A percentile compares a stretch with the other conserved stretches of the same genome.
Conservation (phyloP, 306 rosid genomes). For the Medicago lupulina region DNA sequence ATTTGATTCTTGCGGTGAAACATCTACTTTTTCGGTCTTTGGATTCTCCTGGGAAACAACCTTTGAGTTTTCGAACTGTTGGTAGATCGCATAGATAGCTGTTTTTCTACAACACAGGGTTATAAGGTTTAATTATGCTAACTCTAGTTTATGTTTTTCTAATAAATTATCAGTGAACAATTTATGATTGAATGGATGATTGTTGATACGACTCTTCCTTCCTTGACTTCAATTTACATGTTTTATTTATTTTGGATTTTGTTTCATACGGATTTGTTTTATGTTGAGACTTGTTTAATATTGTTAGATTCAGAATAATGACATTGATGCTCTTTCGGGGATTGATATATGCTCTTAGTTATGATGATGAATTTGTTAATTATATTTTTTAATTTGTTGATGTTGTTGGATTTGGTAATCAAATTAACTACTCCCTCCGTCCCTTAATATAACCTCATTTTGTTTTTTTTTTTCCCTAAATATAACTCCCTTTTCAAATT, state of each 20-base stretch:
- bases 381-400: too few species aligned
- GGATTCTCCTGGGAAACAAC: constrained; percentile 52
- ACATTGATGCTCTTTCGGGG: too few species aligned
- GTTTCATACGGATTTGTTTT: too few species aligned
- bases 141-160: not conserved
- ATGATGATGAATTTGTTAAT: too few species aligned
- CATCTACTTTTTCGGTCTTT: constrained; percentile 66
- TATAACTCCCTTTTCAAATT: too few species aligned
- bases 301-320: too few species aligned
- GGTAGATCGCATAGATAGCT: constrained; percentile 53
- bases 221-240: constrained; percentile 43
- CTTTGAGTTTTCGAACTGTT: constrained; percentile 18
- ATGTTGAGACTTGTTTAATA: too few species aligned
- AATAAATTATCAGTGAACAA: not conserved
- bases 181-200: constrained; percentile 37
- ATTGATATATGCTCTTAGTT: too few species aligned
- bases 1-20: constrained; percentile 66
- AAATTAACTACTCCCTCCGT: too few species aligned
- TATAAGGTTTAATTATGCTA: not conserved
- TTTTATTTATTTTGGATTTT: not conserved
- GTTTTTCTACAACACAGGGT: constrained; percentile 44
- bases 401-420: too few species aligned
- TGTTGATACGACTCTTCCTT: not conserved
- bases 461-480: too few species aligned
- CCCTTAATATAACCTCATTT: too few species aligned